Evolutionary conservation across 352 stramenopile genomes (phyloP).

Genomic region (Lagenidium giganteum): DNA sequence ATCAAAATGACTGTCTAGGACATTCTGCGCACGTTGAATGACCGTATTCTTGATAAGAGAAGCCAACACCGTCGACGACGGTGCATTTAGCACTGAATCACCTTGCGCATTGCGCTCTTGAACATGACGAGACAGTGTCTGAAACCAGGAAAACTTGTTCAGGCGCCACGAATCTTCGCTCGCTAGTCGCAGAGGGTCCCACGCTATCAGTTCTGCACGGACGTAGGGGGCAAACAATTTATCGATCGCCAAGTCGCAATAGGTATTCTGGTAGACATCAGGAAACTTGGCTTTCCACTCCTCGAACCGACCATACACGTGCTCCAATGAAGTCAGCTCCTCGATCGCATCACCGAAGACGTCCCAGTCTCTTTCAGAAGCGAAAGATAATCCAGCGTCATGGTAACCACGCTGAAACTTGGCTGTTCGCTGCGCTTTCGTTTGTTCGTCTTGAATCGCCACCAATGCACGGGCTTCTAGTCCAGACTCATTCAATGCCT

Average conservation of each 20-base stretch:
- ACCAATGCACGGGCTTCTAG: no score
- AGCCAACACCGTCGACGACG: no score
- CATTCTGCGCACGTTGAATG: no score
- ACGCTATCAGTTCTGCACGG: constrained; percentile 51
- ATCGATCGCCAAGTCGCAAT: constrained; percentile 47
- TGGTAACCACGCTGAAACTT: no score
- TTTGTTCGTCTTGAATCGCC: background rate
- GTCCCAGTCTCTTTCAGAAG: constrained; percentile 6
- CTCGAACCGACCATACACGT: constrained; percentile 58
- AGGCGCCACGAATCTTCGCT: constrained; percentile 20
- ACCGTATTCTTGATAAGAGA: no score
- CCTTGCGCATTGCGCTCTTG: no score
- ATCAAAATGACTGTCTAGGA: no score
- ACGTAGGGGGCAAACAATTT: constrained; percentile 67
- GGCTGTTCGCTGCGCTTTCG: no score
- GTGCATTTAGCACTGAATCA: no score
- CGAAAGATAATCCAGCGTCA: no score
- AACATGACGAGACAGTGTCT: no score
- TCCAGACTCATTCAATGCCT: no score
- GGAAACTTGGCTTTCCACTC: constrained; percentile 73
- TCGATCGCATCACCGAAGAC: constrained; percentile 65
- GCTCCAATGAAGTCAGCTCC: constrained; percentile 55
- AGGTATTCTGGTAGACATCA: constrained; percentile 58
- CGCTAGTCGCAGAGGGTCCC: constrained; percentile 71
- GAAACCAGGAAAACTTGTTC: constrained; percentile 50